These are phyloP conservation scores for Beta vulgaris DNA, from an alignment of 148 eudicot species.

Conservation along the genomic window DNA sequence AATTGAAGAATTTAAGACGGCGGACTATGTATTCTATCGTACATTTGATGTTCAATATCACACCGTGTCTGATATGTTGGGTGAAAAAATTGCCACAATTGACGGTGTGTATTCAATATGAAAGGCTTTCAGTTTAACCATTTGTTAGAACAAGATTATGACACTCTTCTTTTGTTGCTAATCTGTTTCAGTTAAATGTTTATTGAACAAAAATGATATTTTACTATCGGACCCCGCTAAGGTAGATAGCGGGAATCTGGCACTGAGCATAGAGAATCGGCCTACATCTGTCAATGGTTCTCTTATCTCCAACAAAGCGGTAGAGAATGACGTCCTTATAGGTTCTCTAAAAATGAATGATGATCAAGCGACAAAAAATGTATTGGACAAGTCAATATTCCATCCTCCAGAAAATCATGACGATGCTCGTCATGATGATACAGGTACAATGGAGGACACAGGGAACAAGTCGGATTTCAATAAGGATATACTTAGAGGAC, in stretches of 20 bases:
- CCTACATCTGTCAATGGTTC: slow-evolving; percentile 12
- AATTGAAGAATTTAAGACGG: slow-evolving; percentile 43
- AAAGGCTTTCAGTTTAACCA: slow-evolving; percentile 24
- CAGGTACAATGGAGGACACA: neutral
- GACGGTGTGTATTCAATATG: slow-evolving; percentile 46
- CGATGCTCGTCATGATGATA: slow-evolving; percentile 9
- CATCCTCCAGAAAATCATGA: slow-evolving; percentile 4
- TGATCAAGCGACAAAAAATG: slow-evolving; percentile 8
- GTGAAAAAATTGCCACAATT: slow-evolving; percentile 41
- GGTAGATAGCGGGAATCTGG: slow-evolving; percentile 20
- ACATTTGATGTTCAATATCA: slow-evolving; percentile 59
- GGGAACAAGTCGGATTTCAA: neutral
- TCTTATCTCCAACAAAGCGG: slow-evolving; percentile 15
- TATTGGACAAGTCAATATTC: slow-evolving; percentile 9
- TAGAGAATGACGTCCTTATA: neutral
- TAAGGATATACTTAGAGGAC: neutral
- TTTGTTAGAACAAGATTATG: slow-evolving; percentile 11
- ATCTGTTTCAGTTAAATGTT: slow-evolving; percentile 52
- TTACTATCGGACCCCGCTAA: slow-evolving; percentile 27
- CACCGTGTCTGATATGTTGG: slow-evolving; percentile 53
- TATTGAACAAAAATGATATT: slow-evolving; percentile 55
- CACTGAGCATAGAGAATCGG: slow-evolving; percentile 18
- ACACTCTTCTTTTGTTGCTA: slow-evolving; percentile 24
- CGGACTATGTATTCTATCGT: slow-evolving; percentile 66
- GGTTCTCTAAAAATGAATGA: slow-evolving; percentile 8